Percentiles rank a stretch among this genome's conserved stretches.
Evolutionary conservation across 169 alveolate genomes (phyloP).

Genomic region (Condylostoma magnum): DNA sequence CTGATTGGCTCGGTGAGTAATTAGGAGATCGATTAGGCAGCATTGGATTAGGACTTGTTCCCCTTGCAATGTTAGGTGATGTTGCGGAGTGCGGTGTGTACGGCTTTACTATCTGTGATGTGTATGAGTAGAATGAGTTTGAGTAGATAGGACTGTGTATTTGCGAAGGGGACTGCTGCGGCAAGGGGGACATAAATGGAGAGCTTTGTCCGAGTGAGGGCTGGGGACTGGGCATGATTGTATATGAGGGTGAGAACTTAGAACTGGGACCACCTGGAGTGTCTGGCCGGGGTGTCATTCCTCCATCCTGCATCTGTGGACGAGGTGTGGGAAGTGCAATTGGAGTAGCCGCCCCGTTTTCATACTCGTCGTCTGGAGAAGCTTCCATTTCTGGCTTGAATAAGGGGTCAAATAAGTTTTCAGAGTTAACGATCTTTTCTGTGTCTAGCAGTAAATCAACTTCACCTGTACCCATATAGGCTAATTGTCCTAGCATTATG

Average conservation of each 20-base stretch:
- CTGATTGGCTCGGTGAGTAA: conserved; percentile 88
- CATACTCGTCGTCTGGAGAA: neutral
- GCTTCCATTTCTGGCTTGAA: conserved; percentile 60
- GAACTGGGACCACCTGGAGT: conserved; percentile 20
- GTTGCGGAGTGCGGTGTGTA: no score
- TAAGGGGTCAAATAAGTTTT: conserved; percentile 71
- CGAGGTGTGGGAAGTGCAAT: conserved; percentile 39
- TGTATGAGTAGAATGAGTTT: no score
- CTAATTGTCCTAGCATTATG: conserved; percentile 94
- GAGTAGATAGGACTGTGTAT: conserved; percentile 14
- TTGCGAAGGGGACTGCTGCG: no score
- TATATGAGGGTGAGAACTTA: no score
- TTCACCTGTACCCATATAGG: conserved; percentile 93
- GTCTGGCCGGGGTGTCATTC: conserved; percentile 64
- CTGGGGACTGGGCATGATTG: no score
- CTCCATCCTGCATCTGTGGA: conserved; percentile 30
- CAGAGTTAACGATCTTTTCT: conserved; percentile 86
- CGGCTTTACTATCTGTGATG: no score
- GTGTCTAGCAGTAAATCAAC: conserved; percentile 91
- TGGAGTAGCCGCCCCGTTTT: conserved; percentile 69
- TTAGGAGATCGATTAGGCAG: no score
- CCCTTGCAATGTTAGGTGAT: no score
- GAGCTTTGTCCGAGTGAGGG: no score
- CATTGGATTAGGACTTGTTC: no score
- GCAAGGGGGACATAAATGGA: no score